Conservation (phyloP, 768 basidiomycete genomes). For the Lentinula lateritia region DNA sequence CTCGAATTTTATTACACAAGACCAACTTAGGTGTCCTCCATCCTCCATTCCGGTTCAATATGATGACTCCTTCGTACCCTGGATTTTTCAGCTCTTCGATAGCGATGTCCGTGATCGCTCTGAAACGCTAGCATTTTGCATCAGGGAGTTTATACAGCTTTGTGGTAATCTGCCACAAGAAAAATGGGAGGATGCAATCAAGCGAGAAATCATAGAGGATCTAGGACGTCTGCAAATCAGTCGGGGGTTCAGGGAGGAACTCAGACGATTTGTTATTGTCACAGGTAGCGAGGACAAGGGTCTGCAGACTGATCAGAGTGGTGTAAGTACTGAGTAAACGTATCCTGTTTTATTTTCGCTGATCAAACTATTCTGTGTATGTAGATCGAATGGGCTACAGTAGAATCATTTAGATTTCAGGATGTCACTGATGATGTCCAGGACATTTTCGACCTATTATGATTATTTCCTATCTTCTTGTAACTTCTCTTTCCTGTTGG, state of each 20-base stretch:
- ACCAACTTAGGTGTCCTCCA: neutral
- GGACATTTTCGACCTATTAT: too few relatives aligned
- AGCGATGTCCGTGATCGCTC: constrained; percentile 21
- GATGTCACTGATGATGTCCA: neutral
- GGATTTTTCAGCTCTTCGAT: constrained; percentile 14
- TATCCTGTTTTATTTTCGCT: too few relatives aligned
- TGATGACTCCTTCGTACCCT: constrained; percentile 37
- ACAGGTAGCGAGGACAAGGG: constrained; percentile 23
- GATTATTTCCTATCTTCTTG: too few relatives aligned
- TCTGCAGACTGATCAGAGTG: neutral
- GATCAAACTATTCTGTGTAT: neutral
- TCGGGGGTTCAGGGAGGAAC: constrained; percentile 52
- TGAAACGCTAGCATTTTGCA: constrained; percentile 37
- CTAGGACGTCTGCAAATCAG: constrained; percentile 53
- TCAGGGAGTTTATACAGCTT: constrained; percentile 30
- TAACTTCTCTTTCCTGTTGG: too few relatives aligned
- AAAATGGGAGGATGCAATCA: constrained; percentile 25
- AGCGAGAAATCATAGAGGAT: constrained; percentile 44
- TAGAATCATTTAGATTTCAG: neutral
- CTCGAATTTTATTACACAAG: neutral
- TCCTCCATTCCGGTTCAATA: neutral
- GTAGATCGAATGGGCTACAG: constrained; percentile 5
- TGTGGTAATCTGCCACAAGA: neutral
- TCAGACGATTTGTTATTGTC: constrained; percentile 64
- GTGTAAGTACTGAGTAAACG: neutral